A percentile compares a stretch with the other conserved stretches of the same genome.
phyloP scores from a whole-genome alignment of 108 stramenopile genomes.

The Cyclotella kingstonii region DNA sequence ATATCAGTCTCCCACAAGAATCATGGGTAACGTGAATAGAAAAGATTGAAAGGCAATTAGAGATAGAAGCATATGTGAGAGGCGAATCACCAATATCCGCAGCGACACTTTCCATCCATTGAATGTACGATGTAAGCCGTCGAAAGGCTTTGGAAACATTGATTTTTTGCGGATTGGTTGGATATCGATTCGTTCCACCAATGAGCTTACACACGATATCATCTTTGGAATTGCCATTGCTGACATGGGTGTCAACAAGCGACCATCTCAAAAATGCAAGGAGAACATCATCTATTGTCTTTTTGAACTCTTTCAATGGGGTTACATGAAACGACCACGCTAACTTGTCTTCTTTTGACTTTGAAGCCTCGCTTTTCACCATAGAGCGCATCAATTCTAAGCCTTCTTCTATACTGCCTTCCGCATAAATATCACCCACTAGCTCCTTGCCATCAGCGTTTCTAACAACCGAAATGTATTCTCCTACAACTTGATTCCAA shows the following conservation, averaged over 20 bases:
- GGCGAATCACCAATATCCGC: slow-evolving; percentile 49
- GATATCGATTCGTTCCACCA: slow-evolving; percentile 34
- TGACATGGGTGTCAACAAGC: slow-evolving; percentile 31
- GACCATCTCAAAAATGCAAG: slow-evolving; percentile 49
- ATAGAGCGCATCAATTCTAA: slow-evolving; percentile 21
- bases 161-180: slow-evolving; percentile 13
- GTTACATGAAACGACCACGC: slow-evolving; percentile 34
- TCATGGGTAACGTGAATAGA: slow-evolving; percentile 49
- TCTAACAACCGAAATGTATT: slow-evolving; percentile 36
- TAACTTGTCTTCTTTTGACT: slow-evolving; percentile 29
- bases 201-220: slow-evolving; percentile 28
- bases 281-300: slow-evolving; percentile 45
- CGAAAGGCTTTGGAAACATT: slow-evolving; percentile 74
- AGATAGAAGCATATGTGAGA: slow-evolving; percentile 45
- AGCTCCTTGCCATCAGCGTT: slow-evolving; percentile 43
- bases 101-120: slow-evolving; percentile 63
- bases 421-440: slow-evolving; percentile 29
- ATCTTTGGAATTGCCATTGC: slow-evolving; percentile 22
- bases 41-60: slow-evolving; percentile 36
- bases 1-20: slow-evolving; percentile 46
- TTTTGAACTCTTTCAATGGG: slow-evolving; percentile 40
- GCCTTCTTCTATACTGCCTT: slow-evolving; percentile 23
- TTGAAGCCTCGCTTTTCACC: slow-evolving; percentile 22
- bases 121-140: slow-evolving; percentile 55
- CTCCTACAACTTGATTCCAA: slow-evolving; percentile 46